These are phyloP conservation scores for Alternaria atra DNA, from an alignment of 2,329 filamentous ascomycete genomes.

Conservation along the genomic window DNA sequence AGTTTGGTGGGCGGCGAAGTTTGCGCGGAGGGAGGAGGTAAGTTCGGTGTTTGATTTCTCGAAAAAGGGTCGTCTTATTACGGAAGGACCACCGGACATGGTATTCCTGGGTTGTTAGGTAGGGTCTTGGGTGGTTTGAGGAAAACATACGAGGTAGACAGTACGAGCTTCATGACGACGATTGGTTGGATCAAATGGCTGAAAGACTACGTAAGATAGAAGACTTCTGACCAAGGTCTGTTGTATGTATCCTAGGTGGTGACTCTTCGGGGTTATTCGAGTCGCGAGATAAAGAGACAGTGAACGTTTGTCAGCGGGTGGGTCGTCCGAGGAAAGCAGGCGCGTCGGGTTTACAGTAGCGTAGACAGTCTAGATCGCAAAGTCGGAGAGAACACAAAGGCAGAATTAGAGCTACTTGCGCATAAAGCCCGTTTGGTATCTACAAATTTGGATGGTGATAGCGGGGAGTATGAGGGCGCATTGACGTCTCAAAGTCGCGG, in stretches of 20 bases:
- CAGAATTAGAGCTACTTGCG: neutral
- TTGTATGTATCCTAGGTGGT: neutral
- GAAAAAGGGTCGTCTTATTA: conserved; percentile 79
- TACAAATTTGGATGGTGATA: neutral
- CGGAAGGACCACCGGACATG: conserved; percentile 82
- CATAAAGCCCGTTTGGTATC: neutral
- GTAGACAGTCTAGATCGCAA: neutral
- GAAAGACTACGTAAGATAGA: neutral
- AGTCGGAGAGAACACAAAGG: neutral
- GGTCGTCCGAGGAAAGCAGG: conserved; percentile 13
- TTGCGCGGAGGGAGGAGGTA: conserved; percentile 84
- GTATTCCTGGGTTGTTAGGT: conserved; percentile 76
- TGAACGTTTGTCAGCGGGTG: conserved; percentile 34
- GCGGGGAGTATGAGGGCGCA: conserved; percentile 26
- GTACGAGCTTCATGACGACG: conserved; percentile 77
- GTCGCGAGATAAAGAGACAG: neutral
- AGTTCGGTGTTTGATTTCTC: conserved; percentile 93
- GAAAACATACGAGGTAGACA: conserved; percentile 81
- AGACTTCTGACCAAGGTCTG: neutral
- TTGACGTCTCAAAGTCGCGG: conserved; percentile 35
- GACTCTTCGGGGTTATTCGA: neutral
- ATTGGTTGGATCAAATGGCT: neutral
- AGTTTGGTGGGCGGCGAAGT: conserved; percentile 78
- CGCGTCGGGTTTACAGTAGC: conserved; percentile 5
- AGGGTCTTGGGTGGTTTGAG: conserved; percentile 3